Evolutionary conservation across 2,329 filamentous ascomycete genomes (phyloP).

Genomic region (Fusarium vanettenii): DNA sequence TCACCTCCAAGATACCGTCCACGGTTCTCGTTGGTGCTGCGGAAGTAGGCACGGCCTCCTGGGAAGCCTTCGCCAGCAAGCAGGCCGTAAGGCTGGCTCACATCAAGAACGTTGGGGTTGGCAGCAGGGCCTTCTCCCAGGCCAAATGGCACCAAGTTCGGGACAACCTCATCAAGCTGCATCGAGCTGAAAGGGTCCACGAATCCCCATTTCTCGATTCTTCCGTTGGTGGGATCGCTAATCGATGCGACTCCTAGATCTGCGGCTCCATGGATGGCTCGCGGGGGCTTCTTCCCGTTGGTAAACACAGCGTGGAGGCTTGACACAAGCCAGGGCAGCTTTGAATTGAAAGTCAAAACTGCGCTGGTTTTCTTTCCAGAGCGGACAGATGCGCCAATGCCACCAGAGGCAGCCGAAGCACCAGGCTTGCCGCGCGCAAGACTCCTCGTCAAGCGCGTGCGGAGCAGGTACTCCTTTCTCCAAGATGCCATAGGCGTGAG

Average conservation of each 20-base stretch:
- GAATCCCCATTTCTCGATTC: conserved; percentile 84
- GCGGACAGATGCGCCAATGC: conserved; percentile 63
- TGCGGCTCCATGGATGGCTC: conserved; percentile 85
- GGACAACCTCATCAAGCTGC: conserved; percentile 82
- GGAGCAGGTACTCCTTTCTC: conserved; percentile 93
- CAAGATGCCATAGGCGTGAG: conserved; percentile 89
- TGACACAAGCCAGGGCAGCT: conserved; percentile 81
- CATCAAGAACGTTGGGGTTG: conserved; percentile 87
- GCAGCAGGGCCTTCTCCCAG: conserved; percentile 82
- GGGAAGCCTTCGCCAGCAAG: conserved; percentile 88
- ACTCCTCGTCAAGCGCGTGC: conserved; percentile 85
- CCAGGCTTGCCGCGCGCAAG: conserved; percentile 84
- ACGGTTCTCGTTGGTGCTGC: conserved; percentile 77
- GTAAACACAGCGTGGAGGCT: conserved; percentile 83
- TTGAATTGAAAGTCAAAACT: conserved; percentile 87
- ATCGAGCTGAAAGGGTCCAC: conserved; percentile 79
- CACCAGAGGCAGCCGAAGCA: conserved; percentile 62
- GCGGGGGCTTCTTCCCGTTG: conserved; percentile 77
- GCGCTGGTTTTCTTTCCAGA: conserved; percentile 76
- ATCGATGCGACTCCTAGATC: conserved; percentile 82
- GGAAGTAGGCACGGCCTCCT: conserved; percentile 83
- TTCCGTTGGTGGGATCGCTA: conserved; percentile 83
- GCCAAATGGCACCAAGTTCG: conserved; percentile 80
- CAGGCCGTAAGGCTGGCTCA: conserved; percentile 87
- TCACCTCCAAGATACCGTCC: conserved; percentile 79